Conservation (phyloP, 1,284 basidiomycete species). For the Cutaneotrichosporon sp. region DNA sequence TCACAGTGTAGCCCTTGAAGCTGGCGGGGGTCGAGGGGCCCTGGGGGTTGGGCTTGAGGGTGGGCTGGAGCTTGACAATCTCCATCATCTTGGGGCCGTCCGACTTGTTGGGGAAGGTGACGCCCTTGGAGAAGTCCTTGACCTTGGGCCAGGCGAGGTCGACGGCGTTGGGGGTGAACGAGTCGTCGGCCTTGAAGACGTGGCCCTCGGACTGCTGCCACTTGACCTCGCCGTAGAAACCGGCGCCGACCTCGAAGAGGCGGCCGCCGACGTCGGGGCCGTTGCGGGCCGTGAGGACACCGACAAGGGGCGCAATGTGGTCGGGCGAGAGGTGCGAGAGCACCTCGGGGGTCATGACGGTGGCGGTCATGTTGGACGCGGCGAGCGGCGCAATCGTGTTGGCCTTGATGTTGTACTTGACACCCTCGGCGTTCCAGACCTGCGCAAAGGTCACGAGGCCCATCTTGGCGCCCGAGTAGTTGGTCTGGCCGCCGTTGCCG, state of each 20-base stretch:
- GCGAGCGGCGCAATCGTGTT: conserved; percentile 92
- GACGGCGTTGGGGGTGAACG: conserved; percentile 95
- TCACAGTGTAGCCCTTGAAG: conserved; percentile 87
- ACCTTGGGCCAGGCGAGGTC: conserved; percentile 81
- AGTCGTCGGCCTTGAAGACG: conserved; percentile 82
- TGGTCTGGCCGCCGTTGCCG: conserved; percentile 97
- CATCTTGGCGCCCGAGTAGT: conserved; percentile 67
- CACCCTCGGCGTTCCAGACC: conserved; percentile 86
- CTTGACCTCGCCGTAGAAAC: conserved; percentile 86
- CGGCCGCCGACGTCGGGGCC: conserved; percentile 79
- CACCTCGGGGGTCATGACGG: conserved; percentile 94
- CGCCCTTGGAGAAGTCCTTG: conserved; percentile 70
- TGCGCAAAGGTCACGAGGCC: conserved; percentile 86
- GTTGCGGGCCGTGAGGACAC: conserved; percentile 58
- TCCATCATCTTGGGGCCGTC: conserved; percentile 66
- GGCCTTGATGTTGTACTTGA: conserved; percentile 88
- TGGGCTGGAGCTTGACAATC: conserved; percentile 19
- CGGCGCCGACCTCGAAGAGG: conserved; percentile 92
- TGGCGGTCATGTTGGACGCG: conserved; percentile 90
- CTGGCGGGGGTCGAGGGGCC: conserved; percentile 66
- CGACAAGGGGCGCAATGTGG: conserved; percentile 90
- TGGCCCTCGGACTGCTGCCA: conserved; percentile 87
- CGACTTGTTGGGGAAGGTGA: conserved; percentile 69
- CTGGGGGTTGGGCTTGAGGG: conserved; percentile 22
- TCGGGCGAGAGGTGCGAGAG: conserved; percentile 90